Evolutionary conservation across 371 early-diverging fungal genomes (phyloP).

Genomic region (Mycotypha africana): DNA sequence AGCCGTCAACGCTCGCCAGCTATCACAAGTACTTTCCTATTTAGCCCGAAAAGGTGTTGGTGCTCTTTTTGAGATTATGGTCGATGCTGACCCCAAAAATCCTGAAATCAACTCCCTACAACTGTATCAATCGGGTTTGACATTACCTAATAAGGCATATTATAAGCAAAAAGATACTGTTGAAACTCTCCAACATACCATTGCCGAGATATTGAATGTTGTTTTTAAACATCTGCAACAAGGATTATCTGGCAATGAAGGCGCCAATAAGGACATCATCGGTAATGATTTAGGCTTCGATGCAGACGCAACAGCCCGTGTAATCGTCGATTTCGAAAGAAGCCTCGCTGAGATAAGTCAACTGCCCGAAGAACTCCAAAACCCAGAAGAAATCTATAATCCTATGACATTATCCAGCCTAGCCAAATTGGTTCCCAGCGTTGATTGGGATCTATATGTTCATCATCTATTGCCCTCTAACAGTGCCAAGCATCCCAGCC

Average conservation of each 20-base stretch:
- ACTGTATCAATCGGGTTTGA: constrained; percentile 45
- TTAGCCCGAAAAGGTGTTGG: constrained; percentile 10
- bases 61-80: constrained; percentile 14
- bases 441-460: constrained; percentile 43
- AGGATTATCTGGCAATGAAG: not conserved
- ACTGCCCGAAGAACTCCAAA: constrained; percentile 24
- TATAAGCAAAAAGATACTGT: constrained; percentile 39
- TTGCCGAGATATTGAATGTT: constrained; percentile 20
- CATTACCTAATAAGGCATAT: constrained; percentile 55
- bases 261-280: no score
- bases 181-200: constrained; percentile 22
- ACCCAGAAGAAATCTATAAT: constrained; percentile 47
- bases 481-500: constrained; percentile 14
- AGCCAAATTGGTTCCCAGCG: constrained; percentile 20
- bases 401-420: constrained; percentile 36
- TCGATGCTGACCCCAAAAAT: constrained; percentile 39
- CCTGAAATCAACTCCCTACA: constrained; percentile 38
- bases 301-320: constrained; percentile 16
- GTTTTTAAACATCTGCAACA: constrained; percentile 4
- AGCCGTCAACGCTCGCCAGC: constrained; percentile 7
- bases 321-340: constrained; percentile 44
- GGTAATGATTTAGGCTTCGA: not conserved
- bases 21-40: constrained; percentile 9
- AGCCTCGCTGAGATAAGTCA: constrained; percentile 30
- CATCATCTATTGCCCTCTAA: constrained; percentile 20